Base-by-base conservation (phyloP, 1,284 basidiomycete genomes). In the Rhodotorula sp. region DNA sequence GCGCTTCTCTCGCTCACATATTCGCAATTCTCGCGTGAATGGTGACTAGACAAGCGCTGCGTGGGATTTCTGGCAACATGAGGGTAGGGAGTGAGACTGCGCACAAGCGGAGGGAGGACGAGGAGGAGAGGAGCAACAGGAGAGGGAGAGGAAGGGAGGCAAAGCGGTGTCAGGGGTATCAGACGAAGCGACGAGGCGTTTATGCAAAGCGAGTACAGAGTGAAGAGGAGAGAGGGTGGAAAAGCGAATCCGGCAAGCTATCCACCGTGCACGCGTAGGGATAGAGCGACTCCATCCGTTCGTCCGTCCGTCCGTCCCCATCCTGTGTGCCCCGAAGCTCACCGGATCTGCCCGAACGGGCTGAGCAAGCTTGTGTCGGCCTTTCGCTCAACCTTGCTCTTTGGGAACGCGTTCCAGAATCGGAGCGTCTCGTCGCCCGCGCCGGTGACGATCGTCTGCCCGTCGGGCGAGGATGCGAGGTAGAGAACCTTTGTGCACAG, bases 391-490 rank as follows among this genome's bases (percentile, higher is more conserved):
- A 63, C 60, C 54, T 74, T 75, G 56, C 71, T 58, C 53, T 61
- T 64, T 12, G 73, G 91, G 81, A 91, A 94, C 0, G 92, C 93
- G 80, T 93, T 94, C 96, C 96, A 98, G 83, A 99, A 98, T 22
- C 84, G 84, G 61, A 99, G 84, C 25, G 97, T 99, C 83, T 99
- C 96, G 82, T 99, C 96, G 1, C 97, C 96, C 0, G 97, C 95
- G 7, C 96, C 96, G 0, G 95, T 98, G 37, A 98, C 97, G 76
- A 72, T 69, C 19, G 68, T 68, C 41, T 70, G 70, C 22, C 66
- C 70, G 12, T 78, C 78, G 10, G 82, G 82, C 32, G 79, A 81
- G 75, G 81, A 80, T 8, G 95, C 94, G 36, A 98, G 88, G 81
- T 97, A 98, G 48, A 98, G 85, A 39, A 99, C 70, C 70, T 72